These are phyloP conservation scores for Bullera alba DNA, from an alignment of 768 basidiomycete genomes.

Conservation along the genomic window DNA sequence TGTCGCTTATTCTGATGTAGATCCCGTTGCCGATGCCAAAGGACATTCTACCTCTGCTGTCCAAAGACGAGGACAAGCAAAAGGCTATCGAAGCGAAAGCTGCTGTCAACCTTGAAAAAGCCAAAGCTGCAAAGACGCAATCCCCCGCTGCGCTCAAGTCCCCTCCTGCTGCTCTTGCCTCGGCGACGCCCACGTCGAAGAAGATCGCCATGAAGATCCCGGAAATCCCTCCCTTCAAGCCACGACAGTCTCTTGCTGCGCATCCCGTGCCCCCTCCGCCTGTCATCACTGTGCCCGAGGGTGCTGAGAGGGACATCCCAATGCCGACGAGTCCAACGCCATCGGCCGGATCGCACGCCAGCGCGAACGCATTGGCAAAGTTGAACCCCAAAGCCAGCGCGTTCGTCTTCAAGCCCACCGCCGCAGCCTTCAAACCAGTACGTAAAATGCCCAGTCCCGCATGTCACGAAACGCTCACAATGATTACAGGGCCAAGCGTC, in stretches of 20 bases:
- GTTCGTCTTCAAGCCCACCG: conserved; percentile 74
- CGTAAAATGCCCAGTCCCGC: conserved; percentile 5
- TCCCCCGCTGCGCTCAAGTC: conserved; percentile 2
- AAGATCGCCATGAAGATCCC: conserved; percentile 70
- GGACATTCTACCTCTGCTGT: conserved; percentile 82
- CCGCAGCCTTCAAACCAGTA: conserved; percentile 65
- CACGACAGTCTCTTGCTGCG: conserved; percentile 48
- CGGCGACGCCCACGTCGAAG: conserved; percentile 18
- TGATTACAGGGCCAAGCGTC: conserved; percentile 21
- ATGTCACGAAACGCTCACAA: too few species aligned
- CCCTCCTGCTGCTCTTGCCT: conserved; percentile 49
- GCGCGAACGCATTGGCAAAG: conserved; percentile 47
- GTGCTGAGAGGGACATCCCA: conserved; percentile 27
- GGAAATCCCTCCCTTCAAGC: conserved; percentile 83
- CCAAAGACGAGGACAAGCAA: conserved; percentile 90
- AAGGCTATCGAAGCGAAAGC: conserved; percentile 54
- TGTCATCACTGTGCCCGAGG: conserved; percentile 16
- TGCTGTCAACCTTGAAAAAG: conserved; percentile 49
- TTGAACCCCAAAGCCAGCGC: conserved; percentile 76
- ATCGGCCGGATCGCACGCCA: conserved; percentile 32
- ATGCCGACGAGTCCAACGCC: conserved; percentile 26
- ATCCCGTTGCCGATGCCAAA: conserved; percentile 92
- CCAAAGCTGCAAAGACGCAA: conserved; percentile 11
- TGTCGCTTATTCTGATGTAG: conserved; percentile 46
- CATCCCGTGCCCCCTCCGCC: conserved; percentile 6